Base-by-base conservation (phyloP, 305 asterid species). In the Fraxinus paxiana region DNA sequence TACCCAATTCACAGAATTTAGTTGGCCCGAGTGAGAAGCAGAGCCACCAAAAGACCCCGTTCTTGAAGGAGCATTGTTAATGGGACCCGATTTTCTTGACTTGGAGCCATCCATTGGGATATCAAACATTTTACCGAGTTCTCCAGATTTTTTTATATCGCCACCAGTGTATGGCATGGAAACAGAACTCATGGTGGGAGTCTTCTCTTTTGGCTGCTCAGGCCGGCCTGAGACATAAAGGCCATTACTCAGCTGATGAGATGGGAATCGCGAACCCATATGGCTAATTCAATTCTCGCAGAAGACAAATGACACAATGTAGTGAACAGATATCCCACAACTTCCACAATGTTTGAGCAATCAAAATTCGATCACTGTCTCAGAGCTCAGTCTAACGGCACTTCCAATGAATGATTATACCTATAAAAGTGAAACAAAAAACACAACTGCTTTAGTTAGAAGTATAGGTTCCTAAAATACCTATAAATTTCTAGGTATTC, bases 111-210 rank as follows among this genome's bases (percentile, higher is more conserved):
- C 94, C 28, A 46, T 76, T 5, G 92, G 92, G 80, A 88, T 89
- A 79, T 90, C 94, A 69, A 92, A 92, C 97, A 91, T 92, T 84
- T 91, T 92, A 13, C 96, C 97, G 3, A 92, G 93, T 24, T 92
- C 97, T n/a, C 96, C 97, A 0, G 97, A 91, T 80, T 84, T 92
- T 79, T 89, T 91, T 46, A 92, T 89, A 78, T 93, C 97, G 15
- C 97, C 97, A 1, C 97, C 97, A 15, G 97, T 93, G 73, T 93
- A 93, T 31, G 97, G 97, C 93, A 90, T 86, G 77, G 96, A 90
- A 30, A 87, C 95, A 15, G 97, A 89, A 84, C 92, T 87, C 92
- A 90, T 89, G 9, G 93, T 87, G 13, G 93, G 97, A 41, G 92
- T 48, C 61, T 86, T 90, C 61, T 91, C 95, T 84, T 93, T 91